phyloP scores from a whole-genome alignment of 768 basidiomycete species.

The Tubosaeta sp. region DNA sequence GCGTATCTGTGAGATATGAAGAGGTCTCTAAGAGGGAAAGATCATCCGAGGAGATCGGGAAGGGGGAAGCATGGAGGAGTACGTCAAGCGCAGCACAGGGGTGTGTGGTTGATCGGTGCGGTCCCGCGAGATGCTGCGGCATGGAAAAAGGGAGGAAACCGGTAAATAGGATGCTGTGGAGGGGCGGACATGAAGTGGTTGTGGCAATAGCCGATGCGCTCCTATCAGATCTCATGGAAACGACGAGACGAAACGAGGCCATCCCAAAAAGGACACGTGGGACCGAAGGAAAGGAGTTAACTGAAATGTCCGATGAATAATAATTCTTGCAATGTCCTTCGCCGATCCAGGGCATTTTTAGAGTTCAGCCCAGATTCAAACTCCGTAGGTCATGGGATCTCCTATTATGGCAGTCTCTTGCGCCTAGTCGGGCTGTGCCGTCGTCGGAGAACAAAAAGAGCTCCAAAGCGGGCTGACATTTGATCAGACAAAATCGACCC shows the following conservation, averaged over 20 bases:
- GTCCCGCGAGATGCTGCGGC: slow-evolving; percentile 18
- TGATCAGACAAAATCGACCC: slow-evolving; percentile 26
- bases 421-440: slow-evolving; percentile 29
- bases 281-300: slow-evolving; percentile 17
- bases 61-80: slow-evolving; percentile 3
- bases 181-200: slow-evolving; percentile 8
- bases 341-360: slow-evolving; percentile 10
- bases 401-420: slow-evolving; percentile 17
- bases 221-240: slow-evolving; percentile 2
- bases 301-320: slow-evolving; percentile 7
- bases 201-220: neutral
- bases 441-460: slow-evolving; percentile 32
- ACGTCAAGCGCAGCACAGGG: slow-evolving; percentile 15
- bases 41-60: slow-evolving; percentile 25
- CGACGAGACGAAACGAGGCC: slow-evolving; percentile 1
- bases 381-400: slow-evolving; percentile 17
- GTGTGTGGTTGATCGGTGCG: slow-evolving; percentile 10
- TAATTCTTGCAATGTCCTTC: neutral
- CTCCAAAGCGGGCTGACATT: slow-evolving; percentile 29
- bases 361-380: slow-evolving; percentile 28
- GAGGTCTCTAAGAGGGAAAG: slow-evolving; percentile 1
- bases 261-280: slow-evolving; percentile 8
- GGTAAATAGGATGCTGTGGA: too few species aligned
- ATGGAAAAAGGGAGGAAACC: neutral
- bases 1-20: slow-evolving; percentile 17